A percentile compares a stretch with the other conserved stretches of the same genome.
These are phyloP conservation scores for Calonectria pteridis DNA, from an alignment of 2,329 filamentous ascomycete genomes.

Conservation along the genomic window DNA sequence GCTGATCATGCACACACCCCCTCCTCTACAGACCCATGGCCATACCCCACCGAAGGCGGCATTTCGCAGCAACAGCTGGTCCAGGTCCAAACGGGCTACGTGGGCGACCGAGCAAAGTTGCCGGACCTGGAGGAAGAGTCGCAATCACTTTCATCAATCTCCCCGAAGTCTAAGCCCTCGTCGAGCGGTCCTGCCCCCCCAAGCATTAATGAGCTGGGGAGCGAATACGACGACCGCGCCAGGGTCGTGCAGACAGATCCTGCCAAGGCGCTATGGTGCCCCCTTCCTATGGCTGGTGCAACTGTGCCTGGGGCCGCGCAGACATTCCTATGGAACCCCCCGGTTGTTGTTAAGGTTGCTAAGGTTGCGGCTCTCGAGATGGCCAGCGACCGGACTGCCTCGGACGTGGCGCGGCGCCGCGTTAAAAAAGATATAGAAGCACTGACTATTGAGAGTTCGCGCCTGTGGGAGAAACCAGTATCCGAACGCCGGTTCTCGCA, in stretches of 20 bases:
- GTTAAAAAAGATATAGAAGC: slow-evolving; percentile 28
- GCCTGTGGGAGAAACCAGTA: slow-evolving; percentile 36
- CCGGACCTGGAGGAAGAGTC: slow-evolving; percentile 48
- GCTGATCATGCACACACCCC: slow-evolving; percentile 22
- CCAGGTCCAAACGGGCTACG: slow-evolving; percentile 1
- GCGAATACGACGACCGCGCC: slow-evolving; percentile 47
- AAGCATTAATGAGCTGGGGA: slow-evolving; percentile 63
- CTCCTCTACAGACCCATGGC: slow-evolving; percentile 8
- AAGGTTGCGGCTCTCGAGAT: slow-evolving; percentile 25
- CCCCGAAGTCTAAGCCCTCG: slow-evolving; percentile 42
- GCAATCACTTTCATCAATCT: slow-evolving; percentile 45
- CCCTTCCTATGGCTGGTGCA: slow-evolving; percentile 27
- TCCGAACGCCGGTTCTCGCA: slow-evolving; percentile 15
- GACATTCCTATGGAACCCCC: slow-evolving; percentile 40
- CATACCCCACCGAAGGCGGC: slow-evolving; percentile 15
- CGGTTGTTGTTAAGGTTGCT: slow-evolving; percentile 26
- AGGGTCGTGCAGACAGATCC: slow-evolving; percentile 26
- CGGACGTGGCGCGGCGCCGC: slow-evolving; percentile 12
- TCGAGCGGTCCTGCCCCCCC: slow-evolving; percentile 67
- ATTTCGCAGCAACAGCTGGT: slow-evolving; percentile 21
- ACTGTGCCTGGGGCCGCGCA: slow-evolving; percentile 21
- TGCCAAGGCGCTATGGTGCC: slow-evolving; percentile 38
- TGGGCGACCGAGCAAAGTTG: slow-evolving; percentile 18
- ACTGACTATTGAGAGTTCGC: slow-evolving; percentile 39
- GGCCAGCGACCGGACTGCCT: slow-evolving; percentile 20